Conservation (phyloP, 495 filamentous ascomycete genomes). For the Talaromyces liani region DNA sequence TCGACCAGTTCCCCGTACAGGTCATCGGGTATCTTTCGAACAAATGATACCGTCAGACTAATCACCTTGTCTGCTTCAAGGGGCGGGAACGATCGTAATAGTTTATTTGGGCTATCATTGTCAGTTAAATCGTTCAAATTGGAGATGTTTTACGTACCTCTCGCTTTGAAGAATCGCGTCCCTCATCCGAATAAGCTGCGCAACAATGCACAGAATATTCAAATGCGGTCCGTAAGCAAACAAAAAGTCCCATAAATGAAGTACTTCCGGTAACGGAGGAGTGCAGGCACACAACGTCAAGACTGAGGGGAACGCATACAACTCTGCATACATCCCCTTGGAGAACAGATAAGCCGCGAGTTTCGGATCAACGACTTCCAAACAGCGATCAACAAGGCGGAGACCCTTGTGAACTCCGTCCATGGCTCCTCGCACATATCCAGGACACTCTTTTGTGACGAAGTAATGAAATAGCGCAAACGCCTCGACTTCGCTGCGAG, state of each 20-base stretch:
- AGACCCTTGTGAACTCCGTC: conserved; percentile 93
- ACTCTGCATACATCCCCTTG: conserved; percentile 82
- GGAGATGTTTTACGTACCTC: conserved; percentile 52
- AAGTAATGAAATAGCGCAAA: conserved; percentile 87
- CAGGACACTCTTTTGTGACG: conserved; percentile 81
- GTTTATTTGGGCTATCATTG: conserved; percentile 69
- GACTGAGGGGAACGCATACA: conserved; percentile 97
- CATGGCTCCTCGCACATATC: conserved; percentile 93
- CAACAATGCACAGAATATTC: conserved; percentile 94
- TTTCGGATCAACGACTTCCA: conserved; percentile 85
- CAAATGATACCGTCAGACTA: conserved; percentile 65
- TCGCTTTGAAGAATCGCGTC: conserved; percentile 72
- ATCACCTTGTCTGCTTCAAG: conserved; percentile 78
- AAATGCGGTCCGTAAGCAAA: conserved; percentile 92
- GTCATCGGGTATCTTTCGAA: conserved; percentile 79
- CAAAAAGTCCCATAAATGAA: conserved; percentile 96
- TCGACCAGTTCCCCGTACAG: conserved; percentile 81
- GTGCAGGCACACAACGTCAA: conserved; percentile 93
- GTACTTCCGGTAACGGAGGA: conserved; percentile 89
- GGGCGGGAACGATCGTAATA: conserved; percentile 82
- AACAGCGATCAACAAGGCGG: conserved; percentile 79
- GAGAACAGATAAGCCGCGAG: conserved; percentile 73
- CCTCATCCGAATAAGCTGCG: conserved; percentile 84
- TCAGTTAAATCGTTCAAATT: conserved; percentile 9
- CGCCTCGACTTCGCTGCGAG: conserved; percentile 88